A percentile compares a stretch with the other conserved stretches of the same genome.
Conservation (phyloP, 2,329 filamentous ascomycete genomes). For the Fusarium albidum region DNA sequence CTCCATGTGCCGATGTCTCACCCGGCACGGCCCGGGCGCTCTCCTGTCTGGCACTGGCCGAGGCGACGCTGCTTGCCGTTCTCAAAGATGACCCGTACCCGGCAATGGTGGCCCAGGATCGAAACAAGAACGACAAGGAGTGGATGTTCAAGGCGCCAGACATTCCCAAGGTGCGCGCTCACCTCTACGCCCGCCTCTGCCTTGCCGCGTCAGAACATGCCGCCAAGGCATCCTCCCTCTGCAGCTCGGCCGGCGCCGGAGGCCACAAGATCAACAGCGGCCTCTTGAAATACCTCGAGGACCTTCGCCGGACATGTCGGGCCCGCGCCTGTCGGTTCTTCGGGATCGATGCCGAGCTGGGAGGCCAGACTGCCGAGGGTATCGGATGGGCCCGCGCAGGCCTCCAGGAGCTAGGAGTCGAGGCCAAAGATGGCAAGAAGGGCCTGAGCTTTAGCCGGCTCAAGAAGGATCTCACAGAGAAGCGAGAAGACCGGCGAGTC, state of each 20-base stretch:
- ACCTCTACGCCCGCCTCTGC: constrained; percentile 87
- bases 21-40: constrained; percentile 64
- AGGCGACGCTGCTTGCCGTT: constrained; percentile 89
- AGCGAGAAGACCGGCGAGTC: constrained; percentile 79
- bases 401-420: constrained; percentile 76
- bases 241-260: constrained; percentile 49
- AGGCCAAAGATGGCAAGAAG: constrained; percentile 59
- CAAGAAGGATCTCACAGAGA: constrained; percentile 79
- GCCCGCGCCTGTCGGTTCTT: constrained; percentile 92
- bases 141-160: constrained; percentile 96
- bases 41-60: constrained; percentile 76
- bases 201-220: constrained; percentile 90
- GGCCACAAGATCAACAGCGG: constrained; percentile 67
- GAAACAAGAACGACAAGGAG: constrained; percentile 85
- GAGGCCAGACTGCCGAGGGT: constrained; percentile 81
- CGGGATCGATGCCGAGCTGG: constrained; percentile 85
- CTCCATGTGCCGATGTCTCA: constrained; percentile 62
- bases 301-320: constrained; percentile 76
- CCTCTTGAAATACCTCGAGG: constrained; percentile 77
- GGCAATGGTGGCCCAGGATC: constrained; percentile 78
- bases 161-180: constrained; percentile 86
- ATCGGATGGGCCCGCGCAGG: constrained; percentile 88
- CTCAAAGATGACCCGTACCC: constrained; percentile 96
- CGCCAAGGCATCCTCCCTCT: constrained; percentile 69
- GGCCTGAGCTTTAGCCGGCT: constrained; percentile 68